Evolutionary conservation across 2,329 filamentous ascomycete genomes (phyloP), one percentile per base, ranked within the genome.

Genomic region (Laburnicola sp.): DNA sequence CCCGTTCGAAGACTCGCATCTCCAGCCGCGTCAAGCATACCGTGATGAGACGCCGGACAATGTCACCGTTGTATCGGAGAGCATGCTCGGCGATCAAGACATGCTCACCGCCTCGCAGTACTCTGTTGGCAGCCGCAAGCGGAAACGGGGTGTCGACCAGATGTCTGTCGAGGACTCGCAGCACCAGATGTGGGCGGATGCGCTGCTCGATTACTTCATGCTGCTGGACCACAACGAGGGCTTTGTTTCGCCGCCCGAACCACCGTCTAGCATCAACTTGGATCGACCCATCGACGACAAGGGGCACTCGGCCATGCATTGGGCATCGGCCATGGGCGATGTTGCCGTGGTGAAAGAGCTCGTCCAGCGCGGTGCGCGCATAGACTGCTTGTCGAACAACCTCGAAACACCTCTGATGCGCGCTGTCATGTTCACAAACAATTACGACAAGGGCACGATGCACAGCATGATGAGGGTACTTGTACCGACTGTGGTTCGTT

Each of bases 241-340:
- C 21, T 85, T 86, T 52, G 66, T 84, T 76, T 73, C 76, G 36
- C 78, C 81, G n/a, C 92, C 91, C 1, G 85, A 90, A 54, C 92
- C 93, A 2, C 94, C 94, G 0, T 78, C 85, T 30, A 88, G 91
- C 69, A 96, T 96, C 64, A 87, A 96, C 66, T 86, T 95, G 4
- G 88, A 99, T 73, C 89, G 90, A 71, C 81, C 87, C n/a, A 97
- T 99, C 56, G 94, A 99, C 70, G 88, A 91, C 37, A 91, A 96
- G 64, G 87, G 87, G 7, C 92, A 97, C 67, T 96, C 91, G 2
- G 92, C 93, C 4, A 82, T 99, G 59, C 94, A 99, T 70, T 99
- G 94, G 94, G 94, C 92, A 16, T 91, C 91, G 46, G 91, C 94
- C 23, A 99, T 99, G 93, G 94, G 94, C 51, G 94, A 97, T 61